phyloP scores from a whole-genome alignment of 179 eudicot species.

The Dionaea muscipula region DNA sequence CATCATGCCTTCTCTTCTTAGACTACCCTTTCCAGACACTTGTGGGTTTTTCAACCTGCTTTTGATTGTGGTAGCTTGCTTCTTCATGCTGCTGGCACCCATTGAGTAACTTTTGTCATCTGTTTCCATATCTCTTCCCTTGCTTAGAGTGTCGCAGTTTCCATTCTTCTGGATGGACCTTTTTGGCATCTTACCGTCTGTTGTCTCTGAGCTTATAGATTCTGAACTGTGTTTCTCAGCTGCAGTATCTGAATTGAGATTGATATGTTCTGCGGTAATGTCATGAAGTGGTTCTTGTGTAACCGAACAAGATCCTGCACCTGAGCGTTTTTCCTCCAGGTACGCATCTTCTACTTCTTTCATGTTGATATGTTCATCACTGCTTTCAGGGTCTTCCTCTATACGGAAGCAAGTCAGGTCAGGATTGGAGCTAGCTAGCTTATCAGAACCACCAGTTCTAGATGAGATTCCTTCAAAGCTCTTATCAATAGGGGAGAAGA shows the following conservation, averaged over 20 bases:
- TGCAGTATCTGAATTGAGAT: slow-evolving; percentile 22
- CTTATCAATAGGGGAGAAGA: slow-evolving; percentile 48
- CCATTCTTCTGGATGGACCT: slow-evolving; percentile 26
- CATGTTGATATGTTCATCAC: slow-evolving; percentile 45
- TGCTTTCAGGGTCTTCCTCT: slow-evolving; percentile 63
- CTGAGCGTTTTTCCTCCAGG: slow-evolving; percentile 21
- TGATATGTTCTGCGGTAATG: slow-evolving; percentile 18
- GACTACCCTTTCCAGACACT: slow-evolving; percentile 35
- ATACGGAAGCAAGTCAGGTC: slow-evolving; percentile 80
- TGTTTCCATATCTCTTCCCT: slow-evolving; percentile 27
- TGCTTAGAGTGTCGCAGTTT: slow-evolving; percentile 21
- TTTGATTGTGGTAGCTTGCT: slow-evolving; percentile 30
- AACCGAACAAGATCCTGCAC: slow-evolving; percentile 9
- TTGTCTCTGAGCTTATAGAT: slow-evolving; percentile 26
- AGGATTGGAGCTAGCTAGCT: slow-evolving; percentile 45
- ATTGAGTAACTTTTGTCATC: slow-evolving; percentile 35
- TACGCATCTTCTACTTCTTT: slow-evolving; percentile 22
- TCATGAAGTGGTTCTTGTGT: slow-evolving; percentile 41
- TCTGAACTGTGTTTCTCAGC: slow-evolving; percentile 32
- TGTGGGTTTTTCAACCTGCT: slow-evolving; percentile 38
- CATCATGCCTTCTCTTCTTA: slow-evolving; percentile 43
- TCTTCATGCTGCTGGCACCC: slow-evolving; percentile 30
- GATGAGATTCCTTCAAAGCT: slow-evolving; percentile 36
- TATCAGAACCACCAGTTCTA: slow-evolving; percentile 51
- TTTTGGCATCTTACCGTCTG: slow-evolving; percentile 21